Percentiles rank a stretch among this genome's conserved stretches.
phyloP scores from a whole-genome alignment of 2,329 filamentous ascomycete genomes.

The Nigrospora oryzae region DNA sequence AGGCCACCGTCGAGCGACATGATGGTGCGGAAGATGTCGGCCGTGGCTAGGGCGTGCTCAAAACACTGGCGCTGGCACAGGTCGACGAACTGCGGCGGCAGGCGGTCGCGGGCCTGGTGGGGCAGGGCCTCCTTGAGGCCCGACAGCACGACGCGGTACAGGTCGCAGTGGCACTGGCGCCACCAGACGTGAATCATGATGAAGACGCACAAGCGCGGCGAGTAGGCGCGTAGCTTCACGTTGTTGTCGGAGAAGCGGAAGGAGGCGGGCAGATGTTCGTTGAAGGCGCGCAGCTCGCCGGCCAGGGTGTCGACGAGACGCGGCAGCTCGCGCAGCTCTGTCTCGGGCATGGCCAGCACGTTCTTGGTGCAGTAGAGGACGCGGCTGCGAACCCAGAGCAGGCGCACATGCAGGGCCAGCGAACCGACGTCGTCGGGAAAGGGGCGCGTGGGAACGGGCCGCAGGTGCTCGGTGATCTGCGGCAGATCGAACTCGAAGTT shows the following conservation, averaged over 20 bases:
- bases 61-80: slow-evolving; percentile 23
- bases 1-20: slow-evolving; percentile 23
- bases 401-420: slow-evolving; percentile 46
- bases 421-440: slow-evolving; percentile 46
- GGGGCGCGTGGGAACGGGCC: slow-evolving; percentile 31
- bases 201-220: slow-evolving; percentile 42
- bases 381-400: slow-evolving; percentile 44
- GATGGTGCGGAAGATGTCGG: slow-evolving; percentile 41
- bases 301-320: slow-evolving; percentile 38
- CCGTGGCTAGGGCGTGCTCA: slow-evolving; percentile 37
- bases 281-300: slow-evolving; percentile 38
- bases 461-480: slow-evolving; percentile 39
- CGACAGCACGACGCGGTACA: slow-evolving; percentile 32
- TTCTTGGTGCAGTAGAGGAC: slow-evolving; percentile 46
- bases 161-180: slow-evolving; percentile 33
- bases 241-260: slow-evolving; percentile 52
- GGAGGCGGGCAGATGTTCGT: slow-evolving; percentile 41
- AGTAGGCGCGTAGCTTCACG: slow-evolving; percentile 46
- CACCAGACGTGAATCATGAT: slow-evolving; percentile 26
- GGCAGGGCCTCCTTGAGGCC: slow-evolving; percentile 31
- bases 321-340: slow-evolving; percentile 36
- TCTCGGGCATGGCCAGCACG: slow-evolving; percentile 29
- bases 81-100: slow-evolving; percentile 17
- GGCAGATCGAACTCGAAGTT: slow-evolving; percentile 44
- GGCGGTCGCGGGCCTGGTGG: slow-evolving; percentile 14